Base-by-base conservation (phyloP, 2,329 filamentous ascomycete species). In the Penicillium digitatum region DNA sequence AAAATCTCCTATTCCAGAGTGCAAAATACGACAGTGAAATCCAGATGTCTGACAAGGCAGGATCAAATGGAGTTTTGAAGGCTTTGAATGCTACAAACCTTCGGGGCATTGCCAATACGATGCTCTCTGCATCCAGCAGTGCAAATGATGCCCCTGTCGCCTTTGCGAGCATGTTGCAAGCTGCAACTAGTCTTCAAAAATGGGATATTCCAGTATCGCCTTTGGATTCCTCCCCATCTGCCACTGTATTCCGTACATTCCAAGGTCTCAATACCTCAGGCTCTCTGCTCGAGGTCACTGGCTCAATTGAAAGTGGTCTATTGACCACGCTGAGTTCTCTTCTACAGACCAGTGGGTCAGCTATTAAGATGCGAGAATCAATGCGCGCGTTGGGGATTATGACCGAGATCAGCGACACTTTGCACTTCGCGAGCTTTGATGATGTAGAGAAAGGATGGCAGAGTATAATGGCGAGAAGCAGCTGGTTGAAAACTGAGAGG, bases 21-120 rank as follows among this genome's bases (percentile, higher is more conserved):
- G 94, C 94, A 34, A 88, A 92, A 62, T 90, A 95, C 63, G 93
- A 99, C 70, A 93, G 88, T 62, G 86, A 93, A 57, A 82, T 96
- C 63, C 81, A 87, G 54, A 72, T 79, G 24, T 74, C 79, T 5
- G 81, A 84, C 3, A 73, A 79, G 10, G 64, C 77, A 1, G 89
- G 92, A 68, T 82, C 82, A 0, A 79, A 86, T 55, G 87, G 86
- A 7, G 79, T 96, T 11, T 81, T 96, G 2, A 86, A 85, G 55
- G 89, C 90, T 3, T 78, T 99, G 5, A 87, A 89, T 55, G 85
- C 82, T 38, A 83, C 96, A 7, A 94, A 94, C 34, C 81, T 96
- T 43, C 87, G 92, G 57, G 94, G 91, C 2, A 78, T 99, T 35
- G 93, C 93, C 0, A 87, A 92, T 66, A 88, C 88, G 6, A 78